Conservation (phyloP, 164 flowering plant genomes). For the Echeveria elegans region DNA sequence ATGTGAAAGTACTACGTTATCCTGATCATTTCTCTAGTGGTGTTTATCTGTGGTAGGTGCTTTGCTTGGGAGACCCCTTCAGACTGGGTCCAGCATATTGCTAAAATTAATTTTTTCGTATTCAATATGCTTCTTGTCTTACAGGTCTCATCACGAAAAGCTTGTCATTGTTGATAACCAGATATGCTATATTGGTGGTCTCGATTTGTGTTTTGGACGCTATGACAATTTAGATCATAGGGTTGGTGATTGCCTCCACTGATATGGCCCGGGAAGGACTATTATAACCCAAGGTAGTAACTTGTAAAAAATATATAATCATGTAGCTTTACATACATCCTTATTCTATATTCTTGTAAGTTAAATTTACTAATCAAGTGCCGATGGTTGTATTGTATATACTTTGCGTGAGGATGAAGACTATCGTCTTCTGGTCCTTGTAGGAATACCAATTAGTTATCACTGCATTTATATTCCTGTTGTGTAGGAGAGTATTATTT, state of each 20-base stretch:
- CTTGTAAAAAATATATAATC: background rate
- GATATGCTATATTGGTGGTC: conserved; percentile 89
- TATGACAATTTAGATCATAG: conserved; percentile 78
- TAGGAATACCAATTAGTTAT: background rate
- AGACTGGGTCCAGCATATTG: background rate
- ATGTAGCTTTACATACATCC: too few species aligned
- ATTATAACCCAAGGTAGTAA: conserved; percentile 85
- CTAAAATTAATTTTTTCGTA: background rate
- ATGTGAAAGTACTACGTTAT: conserved; percentile 83
- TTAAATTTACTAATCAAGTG: background rate
- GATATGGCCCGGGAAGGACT: conserved; percentile 97
- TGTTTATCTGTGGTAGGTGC: conserved; percentile 83
- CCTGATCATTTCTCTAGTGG: conserved; percentile 97
- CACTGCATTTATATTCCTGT: background rate
- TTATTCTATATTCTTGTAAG: background rate
- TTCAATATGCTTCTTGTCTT: background rate
- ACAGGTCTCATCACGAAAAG: conserved; percentile 99
- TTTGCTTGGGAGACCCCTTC: conserved; percentile 6
- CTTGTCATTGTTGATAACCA: conserved; percentile 88
- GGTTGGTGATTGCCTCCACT: conserved; percentile 67
- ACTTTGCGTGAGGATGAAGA: background rate
- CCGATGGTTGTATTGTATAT: background rate
- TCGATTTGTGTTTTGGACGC: conserved; percentile 98
- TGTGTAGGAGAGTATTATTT: background rate
- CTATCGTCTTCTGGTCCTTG: background rate